phyloP scores from a whole-genome alignment of 805 yeast genomes.

The Yarrowia keelungensis region DNA sequence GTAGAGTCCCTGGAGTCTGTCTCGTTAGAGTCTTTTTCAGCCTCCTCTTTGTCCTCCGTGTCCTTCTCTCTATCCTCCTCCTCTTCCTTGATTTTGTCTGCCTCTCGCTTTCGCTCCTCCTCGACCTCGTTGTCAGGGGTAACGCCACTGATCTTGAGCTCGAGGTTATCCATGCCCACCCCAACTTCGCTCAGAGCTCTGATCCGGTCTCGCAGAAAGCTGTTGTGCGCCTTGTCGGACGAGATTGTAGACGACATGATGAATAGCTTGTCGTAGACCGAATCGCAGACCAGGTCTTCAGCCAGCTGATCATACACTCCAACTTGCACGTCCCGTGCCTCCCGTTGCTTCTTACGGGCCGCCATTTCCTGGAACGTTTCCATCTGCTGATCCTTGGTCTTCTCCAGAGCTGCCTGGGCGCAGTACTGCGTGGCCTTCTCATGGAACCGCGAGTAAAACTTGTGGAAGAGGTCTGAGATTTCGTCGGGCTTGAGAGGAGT shows the following conservation, averaged over 20 bases:
- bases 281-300: slow-evolving; percentile 51
- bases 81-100: slow-evolving; percentile 5
- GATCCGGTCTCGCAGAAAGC: slow-evolving; percentile 45
- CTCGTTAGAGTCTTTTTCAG: slow-evolving; percentile 1
- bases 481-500: slow-evolving; percentile 52
- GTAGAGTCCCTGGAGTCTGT: background rate
- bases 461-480: slow-evolving; percentile 53
- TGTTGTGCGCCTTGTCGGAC: slow-evolving; percentile 45
- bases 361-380: slow-evolving; percentile 50
- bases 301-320: slow-evolving; percentile 48
- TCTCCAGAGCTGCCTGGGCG: slow-evolving; percentile 39
- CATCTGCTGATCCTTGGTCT: slow-evolving; percentile 43
- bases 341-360: slow-evolving; percentile 47
- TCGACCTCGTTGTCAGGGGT: slow-evolving; percentile 41
- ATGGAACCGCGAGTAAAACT: slow-evolving; percentile 50
- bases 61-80: slow-evolving; percentile 3
- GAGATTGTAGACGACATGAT: slow-evolving; percentile 46
- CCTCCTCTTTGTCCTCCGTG: slow-evolving; percentile 4
- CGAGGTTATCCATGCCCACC: slow-evolving; percentile 48
- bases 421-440: slow-evolving; percentile 45
- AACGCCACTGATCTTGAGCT: slow-evolving; percentile 44
- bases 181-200: slow-evolving; percentile 46
- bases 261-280: slow-evolving; percentile 51
- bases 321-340: slow-evolving; percentile 45
- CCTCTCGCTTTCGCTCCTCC: background rate